A percentile compares a stretch with the other conserved stretches of the same genome.
These are phyloP conservation scores for Calonectria leucothoes DNA, from an alignment of 2,329 filamentous ascomycete species.

Conservation along the genomic window DNA sequence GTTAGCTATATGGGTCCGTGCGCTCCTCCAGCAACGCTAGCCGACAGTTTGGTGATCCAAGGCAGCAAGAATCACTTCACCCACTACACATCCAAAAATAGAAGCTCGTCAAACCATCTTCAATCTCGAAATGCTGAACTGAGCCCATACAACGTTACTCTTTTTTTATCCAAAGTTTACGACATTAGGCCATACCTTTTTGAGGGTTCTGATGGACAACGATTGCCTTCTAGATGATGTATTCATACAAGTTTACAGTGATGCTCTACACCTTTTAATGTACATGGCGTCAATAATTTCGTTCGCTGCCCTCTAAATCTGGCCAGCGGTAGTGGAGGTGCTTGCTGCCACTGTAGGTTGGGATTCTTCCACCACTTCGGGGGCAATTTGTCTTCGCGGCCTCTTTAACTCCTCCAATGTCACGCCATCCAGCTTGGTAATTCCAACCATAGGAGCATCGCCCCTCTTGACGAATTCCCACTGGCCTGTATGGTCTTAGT, in stretches of 20 bases:
- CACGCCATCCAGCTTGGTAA: constrained; percentile 89
- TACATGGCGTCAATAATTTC: constrained; percentile 35
- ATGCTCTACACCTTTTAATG: constrained; percentile 37
- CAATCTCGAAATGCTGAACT: not conserved
- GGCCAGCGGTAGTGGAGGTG: constrained; percentile 47
- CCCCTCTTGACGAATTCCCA: constrained; percentile 97
- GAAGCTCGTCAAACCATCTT: too few relatives aligned
- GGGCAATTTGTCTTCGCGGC: constrained; percentile 75
- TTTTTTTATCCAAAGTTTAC: not conserved
- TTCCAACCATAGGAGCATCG: constrained; percentile 88
- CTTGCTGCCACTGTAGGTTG: constrained; percentile 48
- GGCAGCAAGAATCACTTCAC: not conserved
- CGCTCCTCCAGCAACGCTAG: not conserved
- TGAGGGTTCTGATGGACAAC: not conserved
- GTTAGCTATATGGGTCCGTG: constrained; percentile 36
- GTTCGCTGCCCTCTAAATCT: constrained; percentile 30
- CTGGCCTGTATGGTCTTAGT: constrained; percentile 64
- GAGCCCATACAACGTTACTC: not conserved
- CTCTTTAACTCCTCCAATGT: constrained; percentile 87
- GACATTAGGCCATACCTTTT: not conserved
- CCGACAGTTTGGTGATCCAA: not conserved
- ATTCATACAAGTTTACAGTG: constrained; percentile 42
- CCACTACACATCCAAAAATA: too few relatives aligned
- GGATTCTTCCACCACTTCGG: constrained; percentile 51
- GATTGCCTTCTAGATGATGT: constrained; percentile 29